Base-by-base conservation (phyloP, 2,329 filamentous ascomycete genomes). In the Venturia aucupariae region DNA sequence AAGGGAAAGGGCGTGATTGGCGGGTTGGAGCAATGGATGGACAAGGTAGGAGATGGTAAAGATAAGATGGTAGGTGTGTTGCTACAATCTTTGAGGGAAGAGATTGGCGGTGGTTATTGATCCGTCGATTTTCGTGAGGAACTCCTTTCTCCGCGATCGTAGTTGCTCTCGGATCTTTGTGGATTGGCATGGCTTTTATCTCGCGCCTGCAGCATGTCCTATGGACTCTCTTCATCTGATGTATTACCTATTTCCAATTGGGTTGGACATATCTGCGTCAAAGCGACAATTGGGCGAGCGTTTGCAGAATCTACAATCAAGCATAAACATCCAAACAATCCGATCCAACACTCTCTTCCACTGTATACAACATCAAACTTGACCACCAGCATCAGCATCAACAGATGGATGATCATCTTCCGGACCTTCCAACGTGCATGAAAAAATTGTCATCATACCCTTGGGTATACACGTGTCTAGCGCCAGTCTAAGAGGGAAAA, bases 1-100 rank as follows among this genome's bases (percentile, higher is more conserved):
- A 48, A 55, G 19, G 63, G 63, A 19, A 64, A 64, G n/a, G 41
- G 63, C 7, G 63, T 64, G 8, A 61, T 64, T 27, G 63, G 63
- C 11, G 46, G 39, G 32, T 27, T 64, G 46, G 62, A 64, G 35
- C 63, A 61, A 38, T 64, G 51, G 63, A 55, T 55, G 51, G 55
- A 48, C 7, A 54, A 46, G 39, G 54, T 64, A 19, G 57, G 54
- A 0, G 63, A 64, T n/a, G 63, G 63, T 3, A 61, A 61, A 22
- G 63, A 64, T 11, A 42, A 39, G 41, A 46, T 61, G 55, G 63
- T 55, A 8, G 55, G 63, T n/a, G 54, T 64, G 6, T 46, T 64
- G 27, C 63, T 64, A 7, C 63, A 61, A 27, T 61, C 63, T 15
- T 35, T 64, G 6, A 24, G 63, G 11, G 63, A 64, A 41, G 63